phyloP scores from a whole-genome alignment of 2,329 filamentous ascomycete species.

The Aureobasidium melanogenum region DNA sequence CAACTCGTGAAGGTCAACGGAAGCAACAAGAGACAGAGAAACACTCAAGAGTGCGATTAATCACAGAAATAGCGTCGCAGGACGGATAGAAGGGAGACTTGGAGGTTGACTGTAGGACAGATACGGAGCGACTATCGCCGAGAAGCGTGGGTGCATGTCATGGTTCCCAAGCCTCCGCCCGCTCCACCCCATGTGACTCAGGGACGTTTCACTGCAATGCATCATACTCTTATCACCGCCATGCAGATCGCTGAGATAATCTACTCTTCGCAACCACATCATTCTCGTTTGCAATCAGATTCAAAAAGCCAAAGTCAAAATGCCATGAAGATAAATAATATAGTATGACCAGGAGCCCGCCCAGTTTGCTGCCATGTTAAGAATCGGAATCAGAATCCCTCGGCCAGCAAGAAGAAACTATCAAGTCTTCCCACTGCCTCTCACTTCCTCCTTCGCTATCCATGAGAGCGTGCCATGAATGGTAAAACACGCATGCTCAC shows the following conservation, averaged over 20 bases:
- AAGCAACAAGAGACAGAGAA: neutral
- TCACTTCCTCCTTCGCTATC: neutral
- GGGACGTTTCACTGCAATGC: neutral
- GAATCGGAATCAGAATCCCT: constrained; percentile 3
- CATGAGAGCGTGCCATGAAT: neutral
- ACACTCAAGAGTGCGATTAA: constrained; percentile 4
- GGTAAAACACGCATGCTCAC: neutral
- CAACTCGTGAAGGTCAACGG: neutral
- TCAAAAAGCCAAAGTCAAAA: neutral
- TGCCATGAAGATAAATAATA: constrained; percentile 5
- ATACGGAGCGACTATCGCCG: constrained; percentile 1
- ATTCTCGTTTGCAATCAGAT: neutral
- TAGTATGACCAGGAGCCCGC: constrained; percentile 7
- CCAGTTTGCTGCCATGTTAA: neutral
- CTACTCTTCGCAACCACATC: neutral
- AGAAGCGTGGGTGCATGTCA: neutral
- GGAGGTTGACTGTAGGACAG: constrained; percentile 2
- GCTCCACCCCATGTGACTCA: constrained; percentile 1
- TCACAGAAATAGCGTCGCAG: neutral
- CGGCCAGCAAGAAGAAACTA: neutral
- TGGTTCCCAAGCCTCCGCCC: neutral
- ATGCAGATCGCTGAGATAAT: neutral
- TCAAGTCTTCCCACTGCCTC: neutral
- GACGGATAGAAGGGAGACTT: neutral
- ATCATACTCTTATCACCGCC: neutral